Evolutionary conservation across 495 filamentous ascomycete genomes (phyloP), one percentile per base, ranked within the genome.

Genomic region (Aspergillus egyptiacus): DNA sequence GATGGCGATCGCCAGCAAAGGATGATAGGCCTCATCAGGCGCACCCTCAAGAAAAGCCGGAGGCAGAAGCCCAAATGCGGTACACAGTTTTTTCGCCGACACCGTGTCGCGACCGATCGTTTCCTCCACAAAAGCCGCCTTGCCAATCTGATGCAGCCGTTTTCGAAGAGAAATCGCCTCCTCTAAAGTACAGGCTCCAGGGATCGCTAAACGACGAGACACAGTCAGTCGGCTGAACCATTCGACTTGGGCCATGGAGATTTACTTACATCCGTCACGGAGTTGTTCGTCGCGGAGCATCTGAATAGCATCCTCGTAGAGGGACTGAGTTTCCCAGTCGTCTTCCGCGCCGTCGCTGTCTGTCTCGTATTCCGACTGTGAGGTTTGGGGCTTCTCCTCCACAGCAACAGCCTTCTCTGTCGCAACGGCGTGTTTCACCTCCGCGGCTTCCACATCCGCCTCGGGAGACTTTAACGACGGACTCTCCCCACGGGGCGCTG

Each of bases 11-110:
- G 80, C 83, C 14, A 98, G 74, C 37, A 96, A 65, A 32, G 75
- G 68, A 60, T 85, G 84, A 60, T 86, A 95, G 2, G 80, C 72
- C n/a, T 83, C 74, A 57, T 95, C 89, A 18, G 77, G 75, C 30
- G 79, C 72, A 19, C 81, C 86, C 18, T 91, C 85, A 17, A 95
- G 72, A 62, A 88, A 91, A 23, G 72, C 66, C 14, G 90, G 89
- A 41, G 85, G 84, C 24, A 77, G 65, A 50, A 95, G 82, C 39
- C 86, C 85, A 69, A 98, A 98, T n/a, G 91, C 93, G 5, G 89
- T 93, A 53, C 90, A 81, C 17, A 98, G 72, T 65, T 88, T 93
- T 68, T 85, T 86, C 18, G 85, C 87, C 2, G 85, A 81, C 50
- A 91, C 79, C 20, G 70, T 69, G 11, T 81, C 80, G 19, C 76